A percentile compares a stretch with the other conserved stretches of the same genome.
Conservation (phyloP, 192 early-diverging fungal species). For the Coemansia sp. region DNA sequence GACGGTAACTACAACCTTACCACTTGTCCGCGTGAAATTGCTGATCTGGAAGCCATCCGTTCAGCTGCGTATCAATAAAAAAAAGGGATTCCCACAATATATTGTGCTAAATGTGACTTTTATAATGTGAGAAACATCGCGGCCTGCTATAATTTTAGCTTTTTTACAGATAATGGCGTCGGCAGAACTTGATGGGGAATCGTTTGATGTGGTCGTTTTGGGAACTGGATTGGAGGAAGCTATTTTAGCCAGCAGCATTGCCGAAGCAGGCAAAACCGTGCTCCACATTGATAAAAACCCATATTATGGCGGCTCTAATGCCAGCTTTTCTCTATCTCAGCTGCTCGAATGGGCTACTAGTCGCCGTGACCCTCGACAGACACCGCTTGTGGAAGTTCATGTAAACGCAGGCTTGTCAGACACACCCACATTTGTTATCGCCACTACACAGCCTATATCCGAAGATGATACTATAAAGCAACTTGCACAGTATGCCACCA, state of each 20-base stretch:
- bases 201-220: constrained; percentile 78
- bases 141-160: not conserved
- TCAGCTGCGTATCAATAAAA: constrained; percentile 10
- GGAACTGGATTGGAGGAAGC: constrained; percentile 83
- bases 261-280: constrained; percentile 65
- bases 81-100: not conserved
- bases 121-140: no score
- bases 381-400: constrained; percentile 13
- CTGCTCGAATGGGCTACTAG: constrained; percentile 26
- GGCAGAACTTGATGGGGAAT: constrained; percentile 42
- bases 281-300: constrained; percentile 78
- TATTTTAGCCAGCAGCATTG: constrained; percentile 75
- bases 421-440: constrained; percentile 11
- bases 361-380: constrained; percentile 19
- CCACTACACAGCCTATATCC: not conserved
- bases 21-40: constrained; percentile 71
- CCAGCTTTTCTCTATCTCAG: constrained; percentile 30
- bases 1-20: constrained; percentile 80
- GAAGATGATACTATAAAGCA: not conserved
- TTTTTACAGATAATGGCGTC: constrained; percentile 5
- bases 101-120: no score
- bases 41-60: constrained; percentile 65
- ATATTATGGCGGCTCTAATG: constrained; percentile 75
- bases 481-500: constrained; percentile 9
- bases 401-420: not conserved